Percentiles rank a stretch among this genome's conserved stretches.
These are phyloP conservation scores for Botryosphaeria agaves DNA, from an alignment of 2,329 filamentous ascomycete genomes.

Conservation along the genomic window DNA sequence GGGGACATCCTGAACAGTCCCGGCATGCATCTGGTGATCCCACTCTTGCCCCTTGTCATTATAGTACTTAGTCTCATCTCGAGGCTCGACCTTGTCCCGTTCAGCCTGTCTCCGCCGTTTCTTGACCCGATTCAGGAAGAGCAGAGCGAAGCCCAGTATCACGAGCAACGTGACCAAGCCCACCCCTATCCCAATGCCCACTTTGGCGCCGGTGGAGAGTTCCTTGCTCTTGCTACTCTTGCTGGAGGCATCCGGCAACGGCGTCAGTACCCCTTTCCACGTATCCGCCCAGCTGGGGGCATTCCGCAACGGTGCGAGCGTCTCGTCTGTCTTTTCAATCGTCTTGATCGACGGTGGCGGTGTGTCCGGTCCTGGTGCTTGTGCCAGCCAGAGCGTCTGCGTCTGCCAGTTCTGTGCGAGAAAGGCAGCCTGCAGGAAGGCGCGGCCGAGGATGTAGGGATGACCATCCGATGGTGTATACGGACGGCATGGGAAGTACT, in stretches of 20 bases:
- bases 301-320: constrained; percentile 3
- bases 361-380: constrained; percentile 20
- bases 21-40: too few species aligned
- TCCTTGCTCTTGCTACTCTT: constrained; percentile 9
- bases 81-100: too few species aligned
- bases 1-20: too few species aligned
- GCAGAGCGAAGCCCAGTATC: constrained; percentile 3
- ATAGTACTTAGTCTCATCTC: too few species aligned
- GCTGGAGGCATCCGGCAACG: constrained; percentile 7
- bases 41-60: too few species aligned
- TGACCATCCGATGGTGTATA: constrained; percentile 10
- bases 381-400: constrained; percentile 20
- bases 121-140: constrained; percentile 1
- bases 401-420: constrained; percentile 22
- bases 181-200: constrained; percentile 18
- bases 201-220: constrained; percentile 14
- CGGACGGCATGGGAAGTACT: constrained; percentile 26
- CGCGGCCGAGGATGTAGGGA: constrained; percentile 22
- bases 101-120: too few species aligned
- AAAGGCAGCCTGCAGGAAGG: constrained; percentile 31
- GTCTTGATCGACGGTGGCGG: constrained; percentile 1
- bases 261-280: constrained; percentile 4
- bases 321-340: constrained; percentile 3
- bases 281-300: constrained; percentile 5
- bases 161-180: constrained; percentile 9